Base-by-base conservation (phyloP, 257 asterid genomes). In the Scutellaria baicalensis region DNA sequence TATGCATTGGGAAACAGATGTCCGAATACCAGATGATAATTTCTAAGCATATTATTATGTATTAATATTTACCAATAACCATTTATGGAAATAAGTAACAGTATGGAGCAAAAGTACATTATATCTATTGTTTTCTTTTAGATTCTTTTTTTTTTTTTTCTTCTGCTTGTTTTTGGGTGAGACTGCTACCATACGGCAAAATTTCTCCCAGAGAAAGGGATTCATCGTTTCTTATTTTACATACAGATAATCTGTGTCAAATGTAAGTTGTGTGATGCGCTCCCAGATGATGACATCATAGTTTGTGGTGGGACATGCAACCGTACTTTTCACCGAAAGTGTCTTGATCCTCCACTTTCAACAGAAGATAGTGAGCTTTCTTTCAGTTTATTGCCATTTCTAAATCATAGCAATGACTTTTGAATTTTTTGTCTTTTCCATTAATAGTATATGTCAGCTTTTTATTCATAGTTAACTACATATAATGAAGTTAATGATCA, bases 231-330 rank as follows among this genome's bases (percentile, higher is more conserved):
- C 64, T 76, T 72, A 64, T 70, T 73, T 68, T 50, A 59, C 55
- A 3, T 77, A 44, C 96, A 91, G 99, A 89, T 91, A 69, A 43
- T 94, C 69, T 94, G 99, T 80, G 94, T 96, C 66, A 91, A 91
- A 86, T 94, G 99, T 82, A 85, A 85, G 83, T 70, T 79, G 66
- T 84, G 84, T 13, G 97, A 91, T 70, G 91, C 96, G 66, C 79
- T 83, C 76, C 96, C 88, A 11, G 97, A 94, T 65, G 83, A 94
- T 74, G 99, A 91, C 81, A 91, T 91, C 55, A 91, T 94, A 81
- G 91, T 86, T 70, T 91, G 99, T 77, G 97, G 87, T 69, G 99
- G 99, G 76, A 86, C 99, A 65, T 94, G 99, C 80, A 89, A 87
- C 78, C 72, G 97, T 57, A 97, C 96, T 56, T 94, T 91, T 82